phyloP scores from a whole-genome alignment of 2,329 filamentous ascomycete genomes.

The Apiospora sp. region DNA sequence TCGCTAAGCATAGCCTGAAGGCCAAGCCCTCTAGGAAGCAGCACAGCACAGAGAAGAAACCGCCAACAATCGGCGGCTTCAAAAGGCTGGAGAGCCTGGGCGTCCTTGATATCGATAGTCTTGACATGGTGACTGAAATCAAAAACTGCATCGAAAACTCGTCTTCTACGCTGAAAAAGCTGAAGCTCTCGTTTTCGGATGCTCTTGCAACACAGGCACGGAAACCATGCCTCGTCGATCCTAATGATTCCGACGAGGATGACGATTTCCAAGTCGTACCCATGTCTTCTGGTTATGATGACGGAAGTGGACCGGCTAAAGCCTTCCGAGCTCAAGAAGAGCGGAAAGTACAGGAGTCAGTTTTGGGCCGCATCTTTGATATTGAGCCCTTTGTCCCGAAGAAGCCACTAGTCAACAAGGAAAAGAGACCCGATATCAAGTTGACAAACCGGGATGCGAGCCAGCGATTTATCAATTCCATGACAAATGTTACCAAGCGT shows the following conservation, averaged over 20 bases:
- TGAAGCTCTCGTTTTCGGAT: slow-evolving; percentile 67
- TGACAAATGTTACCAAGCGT: slow-evolving; percentile 51
- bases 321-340: slow-evolving; percentile 60
- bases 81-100: slow-evolving; percentile 60
- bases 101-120: slow-evolving; percentile 67
- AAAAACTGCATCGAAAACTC: slow-evolving; percentile 63
- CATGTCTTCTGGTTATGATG: slow-evolving; percentile 40
- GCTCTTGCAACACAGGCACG: slow-evolving; percentile 56
- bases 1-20: slow-evolving; percentile 47
- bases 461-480: slow-evolving; percentile 45
- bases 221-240: slow-evolving; percentile 51
- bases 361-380: slow-evolving; percentile 61
- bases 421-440: slow-evolving; percentile 35
- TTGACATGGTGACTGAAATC: slow-evolving; percentile 64
- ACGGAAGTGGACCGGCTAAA: slow-evolving; percentile 53
- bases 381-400: slow-evolving; percentile 49
- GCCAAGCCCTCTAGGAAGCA: slow-evolving; percentile 44
- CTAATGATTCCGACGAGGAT: slow-evolving; percentile 61
- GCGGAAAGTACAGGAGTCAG: slow-evolving; percentile 61
- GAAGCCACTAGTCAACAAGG: slow-evolving; percentile 32
- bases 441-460: slow-evolving; percentile 28
- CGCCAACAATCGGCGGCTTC: slow-evolving; percentile 65
- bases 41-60: slow-evolving; percentile 44
- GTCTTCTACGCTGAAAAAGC: slow-evolving; percentile 59
- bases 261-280: slow-evolving; percentile 61